phyloP scores from a whole-genome alignment of 2,329 filamentous ascomycete species.

The Penicillium palitans region DNA sequence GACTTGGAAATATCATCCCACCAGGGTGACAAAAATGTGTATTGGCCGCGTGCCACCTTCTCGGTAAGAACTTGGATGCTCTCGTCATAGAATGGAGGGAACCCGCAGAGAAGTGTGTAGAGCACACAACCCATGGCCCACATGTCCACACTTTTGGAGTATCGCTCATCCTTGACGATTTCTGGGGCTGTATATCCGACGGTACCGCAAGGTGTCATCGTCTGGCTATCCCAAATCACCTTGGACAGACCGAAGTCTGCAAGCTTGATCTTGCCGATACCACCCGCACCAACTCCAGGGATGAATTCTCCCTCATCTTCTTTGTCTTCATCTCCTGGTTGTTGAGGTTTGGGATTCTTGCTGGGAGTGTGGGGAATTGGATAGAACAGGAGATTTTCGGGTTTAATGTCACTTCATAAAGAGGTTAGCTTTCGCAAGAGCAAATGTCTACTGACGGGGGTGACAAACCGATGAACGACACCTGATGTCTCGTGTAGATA shows the following conservation, averaged over 20 bases:
- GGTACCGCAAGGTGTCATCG: constrained; percentile 98
- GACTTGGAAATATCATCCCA: constrained; percentile 98
- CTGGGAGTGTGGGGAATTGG: constrained; percentile 79
- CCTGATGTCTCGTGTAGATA: constrained; percentile 94
- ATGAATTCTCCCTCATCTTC: constrained; percentile 94
- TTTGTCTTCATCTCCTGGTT: constrained; percentile 93
- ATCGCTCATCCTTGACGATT: constrained; percentile 97
- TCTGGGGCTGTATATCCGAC: constrained; percentile 98
- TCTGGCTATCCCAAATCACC: constrained; percentile 96
- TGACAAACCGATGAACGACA: constrained; percentile 86
- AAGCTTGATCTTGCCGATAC: constrained; percentile 94
- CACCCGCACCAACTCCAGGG: constrained; percentile 75
- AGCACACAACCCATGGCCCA: constrained; percentile 97
- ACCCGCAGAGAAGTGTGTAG: constrained; percentile 94
- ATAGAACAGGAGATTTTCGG: constrained; percentile 93
- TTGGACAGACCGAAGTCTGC: constrained; percentile 98
- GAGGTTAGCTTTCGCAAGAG: constrained; percentile 10
- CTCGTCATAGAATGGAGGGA: constrained; percentile 98
- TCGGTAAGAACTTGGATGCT: constrained; percentile 96
- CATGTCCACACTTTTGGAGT: constrained; percentile 99
- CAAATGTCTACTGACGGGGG: background rate
- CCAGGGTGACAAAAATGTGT: constrained; percentile 97
- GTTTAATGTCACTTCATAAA: constrained; percentile 68
- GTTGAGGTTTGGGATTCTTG: constrained; percentile 74
- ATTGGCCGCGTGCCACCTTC: constrained; percentile 95